phyloP scores from a whole-genome alignment of 495 filamentous ascomycete genomes.

The Letharia columbiana region DNA sequence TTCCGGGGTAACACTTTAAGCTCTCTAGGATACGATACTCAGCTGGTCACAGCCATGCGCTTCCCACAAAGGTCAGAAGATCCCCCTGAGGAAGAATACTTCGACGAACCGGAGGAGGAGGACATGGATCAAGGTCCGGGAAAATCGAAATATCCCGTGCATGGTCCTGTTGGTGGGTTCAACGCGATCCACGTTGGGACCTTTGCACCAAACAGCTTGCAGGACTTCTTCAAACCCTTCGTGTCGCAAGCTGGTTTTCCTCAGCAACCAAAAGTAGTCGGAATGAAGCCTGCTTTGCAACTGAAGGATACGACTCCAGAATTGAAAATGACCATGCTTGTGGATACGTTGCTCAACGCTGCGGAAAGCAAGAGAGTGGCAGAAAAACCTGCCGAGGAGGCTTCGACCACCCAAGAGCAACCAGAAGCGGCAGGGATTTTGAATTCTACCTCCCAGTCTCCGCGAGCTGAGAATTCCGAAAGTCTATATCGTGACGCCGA shows the following conservation, averaged over 20 bases:
- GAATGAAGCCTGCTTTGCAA: slow-evolving; percentile 6
- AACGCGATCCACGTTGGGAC: slow-evolving; percentile 9
- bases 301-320: slow-evolving; percentile 27
- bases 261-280: not conserved
- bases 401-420: not conserved
- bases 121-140: slow-evolving; percentile 17
- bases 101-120: slow-evolving; percentile 33
- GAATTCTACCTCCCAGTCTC: not conserved
- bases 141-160: not conserved
- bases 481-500: not conserved
- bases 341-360: slow-evolving; percentile 30
- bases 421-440: not conserved
- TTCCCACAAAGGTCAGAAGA: slow-evolving; percentile 28
- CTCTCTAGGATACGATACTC: slow-evolving; percentile 62
- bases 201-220: slow-evolving; percentile 1
- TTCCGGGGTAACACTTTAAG: slow-evolving; percentile 36
- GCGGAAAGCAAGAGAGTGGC: slow-evolving; percentile 25
- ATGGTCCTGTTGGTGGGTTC: slow-evolving; percentile 5
- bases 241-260: slow-evolving; percentile 1
- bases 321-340: slow-evolving; percentile 28
- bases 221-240: slow-evolving; percentile 15
- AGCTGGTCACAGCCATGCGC: slow-evolving; percentile 25
- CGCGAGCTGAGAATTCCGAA: not conserved
- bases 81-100: slow-evolving; percentile 35
- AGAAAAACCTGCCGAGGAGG: not conserved